Conservation (phyloP, 164 flowering plant genomes). For the Platanus orientalis region DNA sequence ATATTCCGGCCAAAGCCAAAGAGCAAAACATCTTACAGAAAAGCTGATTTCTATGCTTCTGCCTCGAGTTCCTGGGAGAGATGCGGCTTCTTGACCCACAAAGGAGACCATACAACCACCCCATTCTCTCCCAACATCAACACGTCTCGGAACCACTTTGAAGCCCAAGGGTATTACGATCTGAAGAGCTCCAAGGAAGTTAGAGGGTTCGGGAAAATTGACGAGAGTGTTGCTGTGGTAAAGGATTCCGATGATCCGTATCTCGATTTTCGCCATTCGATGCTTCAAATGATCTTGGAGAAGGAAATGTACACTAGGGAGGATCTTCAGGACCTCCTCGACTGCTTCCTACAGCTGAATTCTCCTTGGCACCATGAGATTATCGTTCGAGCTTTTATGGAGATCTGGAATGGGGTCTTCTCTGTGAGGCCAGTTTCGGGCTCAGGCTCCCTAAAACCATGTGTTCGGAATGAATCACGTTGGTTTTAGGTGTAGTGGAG, state of each 20-base stretch:
- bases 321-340: constrained; percentile 48
- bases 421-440: no score
- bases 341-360: constrained; percentile 57
- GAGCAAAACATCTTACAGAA: constrained; percentile 5
- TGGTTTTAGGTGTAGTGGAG: background rate
- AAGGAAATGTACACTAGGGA: constrained; percentile 51
- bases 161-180: constrained; percentile 8
- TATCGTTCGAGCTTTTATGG: constrained; percentile 54
- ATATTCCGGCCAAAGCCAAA: constrained; percentile 46
- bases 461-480: background rate
- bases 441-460: background rate
- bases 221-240: constrained; percentile 51
- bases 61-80: constrained; percentile 30
- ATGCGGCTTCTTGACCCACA: constrained; percentile 2
- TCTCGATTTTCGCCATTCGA: constrained; percentile 56
- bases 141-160: background rate
- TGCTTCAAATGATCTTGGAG: constrained; percentile 75
- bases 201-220: constrained; percentile 28
- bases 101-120: constrained; percentile 4
- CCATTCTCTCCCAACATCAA: constrained; percentile 8
- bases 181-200: background rate
- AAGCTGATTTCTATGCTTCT: constrained; percentile 6
- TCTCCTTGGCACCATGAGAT: constrained; percentile 45
- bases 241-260: constrained; percentile 76
- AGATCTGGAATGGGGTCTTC: constrained; percentile 54